Evolutionary conservation across 352 stramenopile species (phyloP), one percentile per base, ranked within the genome.

Genomic region (Phytophthora agathidicida): DNA sequence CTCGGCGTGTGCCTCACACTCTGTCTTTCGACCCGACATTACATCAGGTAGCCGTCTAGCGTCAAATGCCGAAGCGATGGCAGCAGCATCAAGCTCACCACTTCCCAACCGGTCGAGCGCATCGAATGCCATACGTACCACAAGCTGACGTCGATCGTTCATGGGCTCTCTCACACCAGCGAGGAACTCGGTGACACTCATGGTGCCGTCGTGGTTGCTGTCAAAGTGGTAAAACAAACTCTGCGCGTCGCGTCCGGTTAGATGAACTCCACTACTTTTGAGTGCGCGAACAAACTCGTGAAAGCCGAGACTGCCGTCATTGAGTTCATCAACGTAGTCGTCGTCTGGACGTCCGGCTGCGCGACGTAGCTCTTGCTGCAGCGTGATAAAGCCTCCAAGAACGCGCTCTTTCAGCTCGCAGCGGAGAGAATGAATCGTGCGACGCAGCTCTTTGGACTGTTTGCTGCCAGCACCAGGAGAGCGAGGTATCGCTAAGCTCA

Each of bases 41-140:
- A 97, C 91, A 3, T 95, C 89, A 2, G 91, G 91, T 33, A 97
- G 86, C 23, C 88, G 77, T 32, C 76, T 73, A 3, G 89, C 87
- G 56, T 96, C 84, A 66, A 97, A 97, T 2, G 75, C 62, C 10
- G 78, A 64, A 39, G 92, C 80, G 16, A 96, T 77, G 39, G 89
- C 83, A 52, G 64, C 65, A 24, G 83, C 70, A 45, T 91, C 83
- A 13, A 97, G 64, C 27, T 91, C 61, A 11, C 88, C 88, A 45
- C 83, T 91, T 37, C 70, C 65, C 31, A 88, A 79, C 23, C 73
- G 87, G 60, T 98, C 92, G 27, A 98, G 74, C 7, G 86, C 37
- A 23, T 93, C 80, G 44, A 98, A 98, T 23, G 91, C 93, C 69
- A 88, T 80, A 52, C 83, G 80, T 11, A 98, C 86, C 16, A 97